Base-by-base conservation (phyloP, 345 rosid genomes). In the Turnera subulata region DNA sequence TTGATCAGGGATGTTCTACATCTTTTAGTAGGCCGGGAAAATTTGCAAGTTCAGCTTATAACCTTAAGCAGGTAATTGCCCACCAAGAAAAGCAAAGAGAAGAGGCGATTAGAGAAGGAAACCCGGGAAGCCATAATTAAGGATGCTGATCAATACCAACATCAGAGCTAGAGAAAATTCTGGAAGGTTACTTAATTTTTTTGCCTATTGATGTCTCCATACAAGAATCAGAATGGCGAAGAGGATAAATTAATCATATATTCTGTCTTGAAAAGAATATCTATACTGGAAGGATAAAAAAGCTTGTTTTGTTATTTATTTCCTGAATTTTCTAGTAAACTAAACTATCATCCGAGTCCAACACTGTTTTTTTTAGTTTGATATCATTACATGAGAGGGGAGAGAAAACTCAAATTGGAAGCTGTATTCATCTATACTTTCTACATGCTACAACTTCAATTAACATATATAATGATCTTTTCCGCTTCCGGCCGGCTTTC, bases 31-130 rank as follows among this genome's bases (percentile, higher is more conserved):
- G 5, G 5, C 21, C 29, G 11, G 12, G 39, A n/a, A 18, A 44
- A n/a, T 1, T 51, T 0, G 8, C 1, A 46, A n/a, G 7, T 53
- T 42, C n/a, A 42, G 45, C 5, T 42, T 42, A n/a, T 42, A 5
- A 11, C n/a, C n/a, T 1, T 5, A 13, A 10, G 9, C 75, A 91
- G 95, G 78, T 89, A 81, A 66, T 46, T 83, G 50, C 97, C 95
- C 2, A 83, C 96, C 4, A 82, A 62, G 77, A 86, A 78, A 15
- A 92, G 89, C 71, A 81, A 80, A 63, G 76, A 83, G 62, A 79
- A 90, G 59, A 76, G 84, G 98, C 76, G 75, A 55, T 43, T 73
- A 5, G 95, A 89, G 55, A 78, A 72, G 58, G 82, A 86, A 71
- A 80, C 82, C n/a, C 84, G 93, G 2, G 69, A 80, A 29, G 76